Base-by-base conservation (phyloP, 345 rosid genomes). In the Bruguiera sexangula region DNA sequence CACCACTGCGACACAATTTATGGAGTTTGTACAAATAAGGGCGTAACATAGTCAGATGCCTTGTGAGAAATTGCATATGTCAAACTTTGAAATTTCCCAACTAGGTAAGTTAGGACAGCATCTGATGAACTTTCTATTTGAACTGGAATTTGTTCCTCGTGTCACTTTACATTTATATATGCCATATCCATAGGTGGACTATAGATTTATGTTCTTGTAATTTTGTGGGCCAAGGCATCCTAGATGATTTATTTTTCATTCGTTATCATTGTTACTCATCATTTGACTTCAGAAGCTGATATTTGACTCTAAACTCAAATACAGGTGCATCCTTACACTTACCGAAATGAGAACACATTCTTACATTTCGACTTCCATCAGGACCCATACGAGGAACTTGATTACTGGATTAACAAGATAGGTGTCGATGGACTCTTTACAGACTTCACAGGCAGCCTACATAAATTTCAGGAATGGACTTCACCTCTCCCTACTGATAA, bases 291-390 rank as follows among this genome's bases (percentile, higher is more conserved):
- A 11, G 21, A 46, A 56, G 57, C 39, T 63, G 53, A 62, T 22
- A 3, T 55, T 31, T 18, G 22, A 66, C n/a, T 18, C n/a, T 34
- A 39, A 68, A 26, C 18, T 63, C 56, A 4, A 58, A 69, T 67
- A 36, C 81, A 94, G 98, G 97, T 91, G 69, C 97, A 95, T 68
- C 89, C 99, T 1, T 92, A 95, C 83, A 89, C 99, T 20, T 95
- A 78, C 70, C 85, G 99, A 7, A 84, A 87, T 18, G 97, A 92
- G 82, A 83, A 85, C 75, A 9, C 0, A 60, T 92, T 74, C 78
- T 72, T 95, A 51, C 96, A 87, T 80, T 82, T 77, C 27, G 48
- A 83, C 69, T 94, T 94, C 77, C 62, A 81, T 80, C 87, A 92
- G 80, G 99, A 94, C 30, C 85, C 96, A 0, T 86, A 88, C 46